phyloP scores from a whole-genome alignment of 495 filamentous ascomycete species.

The Physcia stellaris region DNA sequence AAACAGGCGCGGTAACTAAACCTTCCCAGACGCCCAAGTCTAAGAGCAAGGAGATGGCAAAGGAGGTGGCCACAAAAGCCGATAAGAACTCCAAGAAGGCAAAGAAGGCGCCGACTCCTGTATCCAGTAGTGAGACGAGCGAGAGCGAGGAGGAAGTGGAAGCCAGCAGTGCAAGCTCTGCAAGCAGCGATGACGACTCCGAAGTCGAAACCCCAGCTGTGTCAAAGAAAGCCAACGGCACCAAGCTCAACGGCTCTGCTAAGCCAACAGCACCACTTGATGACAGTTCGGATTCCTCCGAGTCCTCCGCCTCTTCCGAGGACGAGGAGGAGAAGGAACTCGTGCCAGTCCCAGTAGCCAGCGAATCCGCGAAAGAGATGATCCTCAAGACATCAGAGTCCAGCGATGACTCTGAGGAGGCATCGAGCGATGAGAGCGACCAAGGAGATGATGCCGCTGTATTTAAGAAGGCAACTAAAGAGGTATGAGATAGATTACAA shows the following conservation, averaged over 20 bases:
- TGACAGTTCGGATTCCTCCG: slow-evolving; percentile 16
- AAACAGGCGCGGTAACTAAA: slow-evolving; percentile 38
- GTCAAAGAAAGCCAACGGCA: slow-evolving; percentile 10
- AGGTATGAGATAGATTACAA: too few species aligned
- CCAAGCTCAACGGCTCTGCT: slow-evolving; percentile 10
- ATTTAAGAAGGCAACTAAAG: too few species aligned
- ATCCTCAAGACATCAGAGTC: too few species aligned
- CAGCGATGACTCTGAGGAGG: slow-evolving; percentile 8
- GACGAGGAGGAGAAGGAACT: slow-evolving; percentile 19
- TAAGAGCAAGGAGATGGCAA: slow-evolving; percentile 37
- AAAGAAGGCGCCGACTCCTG: slow-evolving; percentile 35
- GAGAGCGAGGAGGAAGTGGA: slow-evolving; percentile 27
- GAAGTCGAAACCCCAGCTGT: slow-evolving; percentile 11
- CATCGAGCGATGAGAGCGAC: slow-evolving; percentile 16
- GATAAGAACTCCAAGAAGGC: slow-evolving; percentile 21
- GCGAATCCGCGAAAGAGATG: too few species aligned
- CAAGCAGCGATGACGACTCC: slow-evolving; percentile 20
- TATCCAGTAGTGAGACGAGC: slow-evolving; percentile 28
- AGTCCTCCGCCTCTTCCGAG: slow-evolving; percentile 25
- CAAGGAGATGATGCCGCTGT: slow-evolving; percentile 7
- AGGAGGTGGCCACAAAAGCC: slow-evolving; percentile 29
- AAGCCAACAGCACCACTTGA: slow-evolving; percentile 5
- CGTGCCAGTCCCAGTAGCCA: slow-evolving; percentile 3
- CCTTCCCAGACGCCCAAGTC: slow-evolving; percentile 30
- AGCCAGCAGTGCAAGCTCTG: slow-evolving; percentile 24